phyloP scores from a whole-genome alignment of 495 filamentous ascomycete genomes.

The Penicillium macrosclerotiorum region DNA sequence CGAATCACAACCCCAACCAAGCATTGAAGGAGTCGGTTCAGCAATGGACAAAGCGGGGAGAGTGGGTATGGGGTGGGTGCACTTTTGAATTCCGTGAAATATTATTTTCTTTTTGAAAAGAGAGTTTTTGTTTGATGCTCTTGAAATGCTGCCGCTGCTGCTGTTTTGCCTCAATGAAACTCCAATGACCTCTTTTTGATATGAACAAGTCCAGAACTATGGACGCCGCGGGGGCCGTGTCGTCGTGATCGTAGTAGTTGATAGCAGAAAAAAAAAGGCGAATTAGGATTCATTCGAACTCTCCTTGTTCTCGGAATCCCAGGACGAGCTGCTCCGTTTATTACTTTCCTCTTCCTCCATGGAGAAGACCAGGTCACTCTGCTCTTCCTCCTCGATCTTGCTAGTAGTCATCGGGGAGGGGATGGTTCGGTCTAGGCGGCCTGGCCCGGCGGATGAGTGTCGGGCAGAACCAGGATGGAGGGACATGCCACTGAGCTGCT shows the following conservation, averaged over 20 bases:
- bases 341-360: conserved; percentile 71
- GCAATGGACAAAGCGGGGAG: not conserved
- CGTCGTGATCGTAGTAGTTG: conserved; percentile 18
- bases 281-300: conserved; percentile 18
- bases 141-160: conserved; percentile 16
- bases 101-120: conserved; percentile 13
- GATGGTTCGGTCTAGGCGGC: conserved; percentile 41
- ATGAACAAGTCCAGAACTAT: conserved; percentile 18
- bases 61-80: not conserved
- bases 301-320: conserved; percentile 27
- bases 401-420: conserved; percentile 53
- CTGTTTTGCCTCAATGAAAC: conserved; percentile 21
- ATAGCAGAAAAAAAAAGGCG: conserved; percentile 4
- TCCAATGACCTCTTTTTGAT: conserved; percentile 23
- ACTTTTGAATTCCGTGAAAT: conserved; percentile 4
- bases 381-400: conserved; percentile 66
- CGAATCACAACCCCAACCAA: not conserved
- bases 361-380: conserved; percentile 71
- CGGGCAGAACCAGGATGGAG: conserved; percentile 48
- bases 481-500: conserved; percentile 57
- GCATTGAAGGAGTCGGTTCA: not conserved
- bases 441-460: conserved; percentile 32
- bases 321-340: conserved; percentile 42
- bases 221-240: conserved; percentile 15
- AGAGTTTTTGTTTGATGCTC: not conserved